Conservation (phyloP, 306 rosid species). For the Vigna mungo region DNA sequence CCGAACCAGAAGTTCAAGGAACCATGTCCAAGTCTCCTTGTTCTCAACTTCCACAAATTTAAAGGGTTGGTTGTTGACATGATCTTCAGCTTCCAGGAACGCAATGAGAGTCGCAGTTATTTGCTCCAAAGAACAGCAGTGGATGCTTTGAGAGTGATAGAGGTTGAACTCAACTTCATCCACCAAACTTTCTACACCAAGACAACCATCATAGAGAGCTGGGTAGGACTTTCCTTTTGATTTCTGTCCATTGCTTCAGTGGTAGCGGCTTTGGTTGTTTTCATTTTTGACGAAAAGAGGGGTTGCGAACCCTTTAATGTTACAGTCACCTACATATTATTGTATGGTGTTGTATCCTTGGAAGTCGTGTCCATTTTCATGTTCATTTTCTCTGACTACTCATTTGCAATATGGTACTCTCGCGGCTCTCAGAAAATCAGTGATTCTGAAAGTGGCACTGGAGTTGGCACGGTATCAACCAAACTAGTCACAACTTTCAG, state of each 20-base stretch:
- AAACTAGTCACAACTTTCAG: neutral
- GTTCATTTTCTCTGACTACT: constrained; percentile 54
- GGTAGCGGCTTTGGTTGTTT: constrained; percentile 36
- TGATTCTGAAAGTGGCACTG: neutral
- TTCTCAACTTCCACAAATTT: constrained; percentile 45
- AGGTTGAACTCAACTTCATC: constrained; percentile 57
- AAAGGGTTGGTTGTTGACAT: constrained; percentile 57
- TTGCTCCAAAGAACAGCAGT: neutral
- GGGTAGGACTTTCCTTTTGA: neutral
- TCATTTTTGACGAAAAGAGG: constrained; percentile 34
- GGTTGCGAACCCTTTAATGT: constrained; percentile 42
- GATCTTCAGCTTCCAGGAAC: constrained; percentile 48
- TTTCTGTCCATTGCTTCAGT: constrained; percentile 30
- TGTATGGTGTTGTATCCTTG: constrained; percentile 54
- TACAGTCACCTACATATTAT: constrained; percentile 46
- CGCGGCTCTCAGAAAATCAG: accelerated
- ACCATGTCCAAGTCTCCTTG: too few relatives aligned
- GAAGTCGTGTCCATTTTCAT: constrained; percentile 44
- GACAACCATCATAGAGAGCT: constrained; percentile 32
- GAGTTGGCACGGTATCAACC: neutral
- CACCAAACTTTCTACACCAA: constrained; percentile 60
- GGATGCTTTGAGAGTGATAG: constrained; percentile 47
- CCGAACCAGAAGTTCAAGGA: too few relatives aligned
- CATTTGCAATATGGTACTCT: neutral
- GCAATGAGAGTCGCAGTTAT: constrained; percentile 42